Evolutionary conservation across 768 basidiomycete species (phyloP).

Genomic region (Naematelia aurantialba): DNA sequence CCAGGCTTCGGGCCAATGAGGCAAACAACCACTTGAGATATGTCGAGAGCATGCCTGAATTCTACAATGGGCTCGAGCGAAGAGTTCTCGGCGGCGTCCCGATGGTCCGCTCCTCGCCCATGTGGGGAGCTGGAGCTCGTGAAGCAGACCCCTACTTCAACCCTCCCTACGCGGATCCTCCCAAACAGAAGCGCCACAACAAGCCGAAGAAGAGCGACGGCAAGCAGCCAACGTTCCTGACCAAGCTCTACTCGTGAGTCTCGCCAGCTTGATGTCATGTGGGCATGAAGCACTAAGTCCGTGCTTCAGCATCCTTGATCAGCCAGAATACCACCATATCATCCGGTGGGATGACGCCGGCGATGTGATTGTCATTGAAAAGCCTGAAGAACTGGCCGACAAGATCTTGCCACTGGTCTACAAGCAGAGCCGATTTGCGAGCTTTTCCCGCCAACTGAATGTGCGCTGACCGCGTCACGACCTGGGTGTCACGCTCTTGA

Average conservation of each 20-base stretch:
- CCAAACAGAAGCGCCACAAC: constrained; percentile 3
- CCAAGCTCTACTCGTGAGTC: constrained; percentile 89
- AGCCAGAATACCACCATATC: constrained; percentile 91
- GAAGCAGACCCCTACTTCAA: constrained; percentile 8
- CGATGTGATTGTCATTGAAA: constrained; percentile 91
- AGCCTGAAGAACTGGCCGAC: constrained; percentile 86
- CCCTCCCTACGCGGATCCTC: not conserved
- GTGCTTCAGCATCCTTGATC: constrained; percentile 53
- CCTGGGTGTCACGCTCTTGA: not conserved
- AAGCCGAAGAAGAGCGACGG: constrained; percentile 60
- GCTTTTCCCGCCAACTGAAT: constrained; percentile 96
- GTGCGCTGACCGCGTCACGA: constrained; percentile 55
- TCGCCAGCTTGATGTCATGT: constrained; percentile 9
- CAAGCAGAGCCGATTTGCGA: constrained; percentile 92
- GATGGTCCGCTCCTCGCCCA: not conserved
- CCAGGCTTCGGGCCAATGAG: not conserved
- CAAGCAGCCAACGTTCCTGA: constrained; percentile 92
- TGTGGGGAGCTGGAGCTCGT: not conserved
- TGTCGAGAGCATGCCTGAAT: not conserved
- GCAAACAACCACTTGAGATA: not conserved
- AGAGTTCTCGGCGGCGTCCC: not conserved
- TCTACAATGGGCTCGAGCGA: not conserved
- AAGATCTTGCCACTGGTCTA: constrained; percentile 92
- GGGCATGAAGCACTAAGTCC: not conserved
- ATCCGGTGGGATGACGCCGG: constrained; percentile 93